phyloP scores from a whole-genome alignment of 2,329 filamentous ascomycete species.

The Monosporascus sp. region DNA sequence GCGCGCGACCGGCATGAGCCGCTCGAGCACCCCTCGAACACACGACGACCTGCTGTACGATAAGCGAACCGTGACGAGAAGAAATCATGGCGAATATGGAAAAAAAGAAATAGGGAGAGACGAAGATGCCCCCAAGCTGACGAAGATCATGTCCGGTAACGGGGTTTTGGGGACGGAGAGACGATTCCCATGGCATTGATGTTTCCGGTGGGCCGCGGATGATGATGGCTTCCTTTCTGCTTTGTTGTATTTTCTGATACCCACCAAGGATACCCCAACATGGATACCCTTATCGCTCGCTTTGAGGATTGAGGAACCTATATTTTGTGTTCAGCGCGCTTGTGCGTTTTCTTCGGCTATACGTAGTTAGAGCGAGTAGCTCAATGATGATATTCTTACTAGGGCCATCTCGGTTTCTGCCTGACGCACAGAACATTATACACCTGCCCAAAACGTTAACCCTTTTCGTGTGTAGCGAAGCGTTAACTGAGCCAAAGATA shows the following conservation, averaged over 20 bases:
- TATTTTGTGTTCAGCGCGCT: background rate
- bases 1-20: background rate
- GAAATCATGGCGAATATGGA: background rate
- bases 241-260: conserved; percentile 16
- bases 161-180: background rate
- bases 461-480: no score
- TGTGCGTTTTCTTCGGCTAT: background rate
- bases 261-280: conserved; percentile 15
- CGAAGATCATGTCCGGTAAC: background rate
- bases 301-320: conserved; percentile 5
- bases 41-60: background rate
- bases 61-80: background rate
- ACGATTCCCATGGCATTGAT: no score
- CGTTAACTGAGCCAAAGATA: no score
- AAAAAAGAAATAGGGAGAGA: background rate
- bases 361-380: no score
- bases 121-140: background rate
- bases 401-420: no score
- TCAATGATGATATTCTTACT: no score
- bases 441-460: no score
- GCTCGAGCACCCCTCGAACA: background rate
- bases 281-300: conserved; percentile 26
- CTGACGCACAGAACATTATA: no score
- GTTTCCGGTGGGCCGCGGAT: background rate
- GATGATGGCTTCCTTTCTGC: background rate